Percentiles rank a stretch among this genome's conserved stretches.
Evolutionary conservation across 2,329 filamentous ascomycete genomes (phyloP).

Genomic region (Chaetomiaceae sp.): DNA sequence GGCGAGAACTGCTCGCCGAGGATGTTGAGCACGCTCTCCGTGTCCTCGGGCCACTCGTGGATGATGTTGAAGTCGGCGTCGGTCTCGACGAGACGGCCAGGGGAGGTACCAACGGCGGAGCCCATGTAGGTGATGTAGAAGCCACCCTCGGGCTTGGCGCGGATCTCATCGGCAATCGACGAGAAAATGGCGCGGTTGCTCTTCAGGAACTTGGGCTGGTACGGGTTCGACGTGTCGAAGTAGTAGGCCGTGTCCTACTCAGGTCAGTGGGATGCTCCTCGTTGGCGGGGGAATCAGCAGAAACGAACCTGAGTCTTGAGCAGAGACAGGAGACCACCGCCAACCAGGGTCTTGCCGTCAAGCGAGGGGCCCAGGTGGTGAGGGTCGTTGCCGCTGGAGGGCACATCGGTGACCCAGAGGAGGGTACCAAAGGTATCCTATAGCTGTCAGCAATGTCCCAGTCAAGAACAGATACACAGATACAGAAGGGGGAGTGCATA

Average conservation of each 20-base stretch:
- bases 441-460: background rate
- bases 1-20: conserved; percentile 58
- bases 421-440: conserved; percentile 58
- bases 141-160: conserved; percentile 57
- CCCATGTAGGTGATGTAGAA: conserved; percentile 62
- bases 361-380: conserved; percentile 53
- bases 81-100: conserved; percentile 58
- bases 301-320: conserved; percentile 47
- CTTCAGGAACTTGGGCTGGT: conserved; percentile 55
- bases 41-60: conserved; percentile 58
- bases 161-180: conserved; percentile 59
- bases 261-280: background rate
- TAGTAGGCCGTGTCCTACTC: conserved; percentile 53
- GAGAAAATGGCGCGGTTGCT: conserved; percentile 55
- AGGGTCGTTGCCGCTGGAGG: conserved; percentile 55
- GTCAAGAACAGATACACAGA: background rate
- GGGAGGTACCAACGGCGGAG: conserved; percentile 53
- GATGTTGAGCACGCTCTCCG: conserved; percentile 50
- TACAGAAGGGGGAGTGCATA: background rate
- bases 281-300: too few species aligned
- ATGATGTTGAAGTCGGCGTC: conserved; percentile 57
- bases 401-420: conserved; percentile 54
- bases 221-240: conserved; percentile 56
- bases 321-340: conserved; percentile 54
- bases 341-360: conserved; percentile 55